Evolutionary conservation across 2,329 filamentous ascomycete species (phyloP), one percentile per base, ranked within the genome.

Genomic region (Venturia carpophila): DNA sequence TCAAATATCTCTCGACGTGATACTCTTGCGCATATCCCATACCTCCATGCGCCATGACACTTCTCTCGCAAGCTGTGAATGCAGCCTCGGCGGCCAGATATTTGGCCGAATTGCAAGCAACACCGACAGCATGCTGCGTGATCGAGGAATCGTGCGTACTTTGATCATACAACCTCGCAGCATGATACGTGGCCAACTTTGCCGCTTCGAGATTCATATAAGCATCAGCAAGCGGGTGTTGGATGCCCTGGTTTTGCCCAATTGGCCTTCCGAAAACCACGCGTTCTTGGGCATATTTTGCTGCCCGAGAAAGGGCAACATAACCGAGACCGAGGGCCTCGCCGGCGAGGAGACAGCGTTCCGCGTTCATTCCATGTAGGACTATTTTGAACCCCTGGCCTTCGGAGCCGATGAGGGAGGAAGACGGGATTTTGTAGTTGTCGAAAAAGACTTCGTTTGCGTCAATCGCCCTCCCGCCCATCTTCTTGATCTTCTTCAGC

Each of bases 391-490:
- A 95, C 0, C 91, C 91, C 66, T 89, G 81, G 5, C 87, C 86
- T 73, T 94, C 88, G 41, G 83, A 72, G 0, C 91, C 91, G 52
- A 95, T 84, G 0, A 93, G 77, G 0, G 84, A 79, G 49, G 84
- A 79, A 0, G 81, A 80, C 0, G 87, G 84, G 17, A 94, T 84
- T 4, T 75, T 73, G 73, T 92, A 95, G 69, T 87, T 84, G 73
- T 94, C 89, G 72, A 95, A 94, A 75, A 95, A 95, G 1, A 95
- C 87, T 72, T 94, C 89, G 69, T 95, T 95, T 0, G 90, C 89
- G 70, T 94, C 90, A 0, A 95, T 85, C 0, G 90, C 89, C 15
- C 89, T 80, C 0, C 90, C 89, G 10, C 91, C 91, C 90, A 95
- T 94, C 74, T 95, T 95, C 75, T 84, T 86, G 69, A 95, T 95